These are phyloP conservation scores for Chara braunii DNA, from an alignment of 139 green algal genomes.

Conservation along the genomic window DNA sequence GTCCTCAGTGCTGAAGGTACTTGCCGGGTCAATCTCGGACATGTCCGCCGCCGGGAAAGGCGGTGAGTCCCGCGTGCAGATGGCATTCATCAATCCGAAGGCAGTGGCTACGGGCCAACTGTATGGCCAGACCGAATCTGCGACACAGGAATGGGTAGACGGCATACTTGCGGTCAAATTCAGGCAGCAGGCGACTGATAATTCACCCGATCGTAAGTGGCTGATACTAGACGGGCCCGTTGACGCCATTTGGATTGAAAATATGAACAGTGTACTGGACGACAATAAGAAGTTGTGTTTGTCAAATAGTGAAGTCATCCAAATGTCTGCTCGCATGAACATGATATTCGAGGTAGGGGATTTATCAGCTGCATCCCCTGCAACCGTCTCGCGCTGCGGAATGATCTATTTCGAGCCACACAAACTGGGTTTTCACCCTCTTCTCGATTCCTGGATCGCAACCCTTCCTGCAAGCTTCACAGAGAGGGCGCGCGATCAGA, in stretches of 20 bases:
- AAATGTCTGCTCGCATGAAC: conserved; percentile 56
- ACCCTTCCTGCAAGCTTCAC: conserved; percentile 19
- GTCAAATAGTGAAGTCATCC: conserved; percentile 73
- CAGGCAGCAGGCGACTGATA: conserved; percentile 26
- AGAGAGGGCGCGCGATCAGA: not conserved
- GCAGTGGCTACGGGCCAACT: conserved; percentile 43
- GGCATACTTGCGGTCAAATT: conserved; percentile 45
- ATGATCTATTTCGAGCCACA: conserved; percentile 44
- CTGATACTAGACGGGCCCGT: conserved; percentile 52
- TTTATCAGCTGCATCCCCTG: conserved; percentile 43
- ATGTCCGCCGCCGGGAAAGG: conserved; percentile 48
- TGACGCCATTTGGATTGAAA: conserved; percentile 59
- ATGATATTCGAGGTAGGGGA: conserved; percentile 55
- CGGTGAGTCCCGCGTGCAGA: conserved; percentile 37
- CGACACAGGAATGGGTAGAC: conserved; percentile 45
- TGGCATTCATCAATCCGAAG: conserved; percentile 42
- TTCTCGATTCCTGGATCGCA: conserved; percentile 12
- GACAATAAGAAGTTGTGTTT: conserved; percentile 68
- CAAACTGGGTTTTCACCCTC: conserved; percentile 32
- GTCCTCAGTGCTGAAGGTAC: conserved; percentile 47
- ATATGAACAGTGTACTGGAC: conserved; percentile 60
- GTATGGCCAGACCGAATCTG: conserved; percentile 39
- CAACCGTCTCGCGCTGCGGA: conserved; percentile 37
- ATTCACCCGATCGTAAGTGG: conserved; percentile 29
- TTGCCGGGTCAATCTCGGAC: conserved; percentile 50